phyloP scores from a whole-genome alignment of 305 asterid genomes.

The Stenogyne calaminthoides region DNA sequence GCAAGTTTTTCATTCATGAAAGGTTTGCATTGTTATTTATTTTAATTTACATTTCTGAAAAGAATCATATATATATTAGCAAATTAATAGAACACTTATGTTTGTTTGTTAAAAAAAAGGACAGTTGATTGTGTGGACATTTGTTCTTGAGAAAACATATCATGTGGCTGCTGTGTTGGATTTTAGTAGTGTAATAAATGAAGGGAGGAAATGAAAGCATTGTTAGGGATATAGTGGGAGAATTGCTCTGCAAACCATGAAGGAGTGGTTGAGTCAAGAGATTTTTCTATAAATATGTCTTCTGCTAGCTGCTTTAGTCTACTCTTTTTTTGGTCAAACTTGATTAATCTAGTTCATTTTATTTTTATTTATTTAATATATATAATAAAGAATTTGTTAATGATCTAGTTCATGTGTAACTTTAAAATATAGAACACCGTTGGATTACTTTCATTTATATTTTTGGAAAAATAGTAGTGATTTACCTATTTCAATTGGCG shows the following conservation, averaged over 20 bases:
- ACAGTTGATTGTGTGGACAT: not conserved
- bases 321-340: not conserved
- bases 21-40: too few species aligned
- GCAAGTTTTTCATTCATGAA: not conserved
- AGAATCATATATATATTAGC: not conserved
- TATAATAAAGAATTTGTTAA: too few species aligned
- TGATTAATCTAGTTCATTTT: not conserved
- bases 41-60: too few species aligned
- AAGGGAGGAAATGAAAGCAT: constrained; percentile 7
- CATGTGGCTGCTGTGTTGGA: constrained; percentile 33
- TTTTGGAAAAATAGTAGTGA: not conserved
- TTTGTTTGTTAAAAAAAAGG: not conserved
- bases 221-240: not conserved
- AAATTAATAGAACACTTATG: not conserved
- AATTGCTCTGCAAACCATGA: not conserved
- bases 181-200: constrained; percentile 20
- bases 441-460: not conserved
- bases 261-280: constrained; percentile 10
- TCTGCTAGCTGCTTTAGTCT: not conserved
- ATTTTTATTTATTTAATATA: not conserved
- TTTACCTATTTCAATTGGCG: too few species aligned
- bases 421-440: not conserved
- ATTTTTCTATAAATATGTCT: not conserved
- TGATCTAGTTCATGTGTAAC: too few species aligned
- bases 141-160: constrained; percentile 23